Percentiles rank a stretch among this genome's conserved stretches.
Conservation (phyloP, 2,329 filamentous ascomycete genomes). For the Phyllosticta citriasiana region DNA sequence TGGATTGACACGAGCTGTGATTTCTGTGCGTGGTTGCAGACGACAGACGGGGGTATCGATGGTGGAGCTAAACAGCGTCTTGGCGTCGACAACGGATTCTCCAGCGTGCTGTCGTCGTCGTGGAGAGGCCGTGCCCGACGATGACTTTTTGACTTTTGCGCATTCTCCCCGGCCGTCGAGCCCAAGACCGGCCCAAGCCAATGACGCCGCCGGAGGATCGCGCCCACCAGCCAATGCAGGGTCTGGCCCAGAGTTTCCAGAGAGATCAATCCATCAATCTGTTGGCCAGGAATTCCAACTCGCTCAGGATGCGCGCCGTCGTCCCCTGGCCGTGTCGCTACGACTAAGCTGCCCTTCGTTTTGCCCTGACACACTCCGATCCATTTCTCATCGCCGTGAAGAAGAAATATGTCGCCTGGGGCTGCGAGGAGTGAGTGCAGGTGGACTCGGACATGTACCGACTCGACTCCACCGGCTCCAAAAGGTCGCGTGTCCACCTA, state of each 20-base stretch:
- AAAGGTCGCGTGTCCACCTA: slow-evolving; percentile 3
- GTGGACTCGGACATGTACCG: too few species aligned
- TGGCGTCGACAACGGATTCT: neutral
- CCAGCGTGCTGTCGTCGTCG: neutral
- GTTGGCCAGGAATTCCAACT: too few species aligned
- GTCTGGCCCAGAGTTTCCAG: neutral
- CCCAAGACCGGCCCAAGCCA: neutral
- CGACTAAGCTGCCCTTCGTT: neutral
- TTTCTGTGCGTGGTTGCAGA: neutral
- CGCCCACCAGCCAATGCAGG: neutral
- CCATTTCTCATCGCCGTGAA: too few species aligned
- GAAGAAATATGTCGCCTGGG: neutral
- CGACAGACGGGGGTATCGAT: neutral
- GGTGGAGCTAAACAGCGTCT: neutral
- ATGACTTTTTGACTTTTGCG: neutral
- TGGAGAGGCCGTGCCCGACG: neutral
- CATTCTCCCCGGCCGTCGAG: neutral
- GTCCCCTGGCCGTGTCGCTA: neutral
- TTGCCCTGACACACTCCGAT: too few species aligned
- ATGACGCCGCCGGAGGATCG: neutral
- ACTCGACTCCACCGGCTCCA: neutral
- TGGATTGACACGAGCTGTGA: neutral
- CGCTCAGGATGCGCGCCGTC: too few species aligned
- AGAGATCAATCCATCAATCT: neutral
- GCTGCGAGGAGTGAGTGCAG: neutral